phyloP scores from a whole-genome alignment of 441 rosid species.

The Oxalis stricta region DNA sequence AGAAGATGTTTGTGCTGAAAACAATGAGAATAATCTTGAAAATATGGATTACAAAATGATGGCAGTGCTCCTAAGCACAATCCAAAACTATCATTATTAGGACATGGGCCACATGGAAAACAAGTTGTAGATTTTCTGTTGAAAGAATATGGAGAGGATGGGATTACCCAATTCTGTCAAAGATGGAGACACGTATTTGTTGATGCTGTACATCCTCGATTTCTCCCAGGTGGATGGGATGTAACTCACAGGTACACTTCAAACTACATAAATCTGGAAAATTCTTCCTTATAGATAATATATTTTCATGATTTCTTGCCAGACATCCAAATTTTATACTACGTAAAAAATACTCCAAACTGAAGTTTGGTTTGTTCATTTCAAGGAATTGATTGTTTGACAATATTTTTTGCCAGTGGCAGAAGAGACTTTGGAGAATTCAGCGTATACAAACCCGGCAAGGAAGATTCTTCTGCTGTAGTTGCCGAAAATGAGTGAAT shows the following conservation, averaged over 20 bases:
- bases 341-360: background rate
- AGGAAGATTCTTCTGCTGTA: conserved; percentile 15
- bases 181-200: conserved; percentile 91
- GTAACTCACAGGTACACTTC: conserved; percentile 51
- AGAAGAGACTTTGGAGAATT: conserved; percentile 85
- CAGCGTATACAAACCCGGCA: conserved; percentile 71
- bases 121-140: conserved; percentile 65
- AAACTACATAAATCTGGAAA: background rate
- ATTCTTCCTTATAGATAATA: background rate
- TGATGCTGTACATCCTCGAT: conserved; percentile 61
- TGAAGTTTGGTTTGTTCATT: conserved; percentile 16
- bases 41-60: conserved; percentile 12
- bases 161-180: conserved; percentile 62
- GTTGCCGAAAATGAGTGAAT: background rate
- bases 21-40: conserved; percentile 16
- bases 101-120: conserved; percentile 95
- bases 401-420: conserved; percentile 55
- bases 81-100: conserved; percentile 61
- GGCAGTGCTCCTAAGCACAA: conserved; percentile 25
- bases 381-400: conserved; percentile 37
- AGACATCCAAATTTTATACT: background rate
- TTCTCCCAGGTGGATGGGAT: conserved; percentile 88
- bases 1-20: conserved; percentile 10
- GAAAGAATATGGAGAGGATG: conserved; percentile 54
- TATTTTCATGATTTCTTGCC: background rate